A percentile compares a stretch with the other conserved stretches of the same genome.
Conservation (phyloP, 2,329 filamentous ascomycete genomes). For the Venturia oleaginea region DNA sequence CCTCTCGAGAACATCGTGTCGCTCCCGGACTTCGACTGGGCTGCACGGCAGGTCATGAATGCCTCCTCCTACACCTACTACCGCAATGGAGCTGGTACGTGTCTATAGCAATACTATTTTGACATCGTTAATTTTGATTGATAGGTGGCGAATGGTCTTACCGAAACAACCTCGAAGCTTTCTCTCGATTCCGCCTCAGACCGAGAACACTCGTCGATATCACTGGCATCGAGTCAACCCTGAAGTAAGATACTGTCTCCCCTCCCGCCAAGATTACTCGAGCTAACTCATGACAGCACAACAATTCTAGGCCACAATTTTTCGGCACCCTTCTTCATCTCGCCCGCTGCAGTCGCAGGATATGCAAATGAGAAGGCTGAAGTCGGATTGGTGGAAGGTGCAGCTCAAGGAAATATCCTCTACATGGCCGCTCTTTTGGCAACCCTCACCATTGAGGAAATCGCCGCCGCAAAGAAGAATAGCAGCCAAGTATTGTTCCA, state of each 20-base stretch:
- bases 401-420: slow-evolving; percentile 64
- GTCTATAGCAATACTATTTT: too few relatives aligned
- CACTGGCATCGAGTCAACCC: slow-evolving; percentile 34
- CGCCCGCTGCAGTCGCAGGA: slow-evolving; percentile 83
- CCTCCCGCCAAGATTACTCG: neutral
- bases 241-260: slow-evolving; percentile 21
- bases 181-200: slow-evolving; percentile 39
- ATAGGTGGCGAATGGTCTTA: slow-evolving; percentile 48
- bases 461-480: slow-evolving; percentile 59
- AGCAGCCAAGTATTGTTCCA: slow-evolving; percentile 75
- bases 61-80: slow-evolving; percentile 46
- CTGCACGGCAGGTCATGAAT: slow-evolving; percentile 41
- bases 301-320: slow-evolving; percentile 62
- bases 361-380: slow-evolving; percentile 80
- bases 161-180: slow-evolving; percentile 49
- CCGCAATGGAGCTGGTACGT: slow-evolving; percentile 46
- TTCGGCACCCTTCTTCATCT: slow-evolving; percentile 69
- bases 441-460: slow-evolving; percentile 84
- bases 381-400: slow-evolving; percentile 72
- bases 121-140: too few relatives aligned
- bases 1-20: slow-evolving; percentile 38
- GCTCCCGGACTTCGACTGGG: slow-evolving; percentile 47
- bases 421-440: slow-evolving; percentile 89
- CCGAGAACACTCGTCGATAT: slow-evolving; percentile 36
- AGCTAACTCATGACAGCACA: slow-evolving; percentile 41